Percentiles rank a stretch among this genome's conserved stretches.
Evolutionary conservation across 2,329 filamentous ascomycete species (phyloP).

Genomic region (Pseudofabraea citricarpa): DNA sequence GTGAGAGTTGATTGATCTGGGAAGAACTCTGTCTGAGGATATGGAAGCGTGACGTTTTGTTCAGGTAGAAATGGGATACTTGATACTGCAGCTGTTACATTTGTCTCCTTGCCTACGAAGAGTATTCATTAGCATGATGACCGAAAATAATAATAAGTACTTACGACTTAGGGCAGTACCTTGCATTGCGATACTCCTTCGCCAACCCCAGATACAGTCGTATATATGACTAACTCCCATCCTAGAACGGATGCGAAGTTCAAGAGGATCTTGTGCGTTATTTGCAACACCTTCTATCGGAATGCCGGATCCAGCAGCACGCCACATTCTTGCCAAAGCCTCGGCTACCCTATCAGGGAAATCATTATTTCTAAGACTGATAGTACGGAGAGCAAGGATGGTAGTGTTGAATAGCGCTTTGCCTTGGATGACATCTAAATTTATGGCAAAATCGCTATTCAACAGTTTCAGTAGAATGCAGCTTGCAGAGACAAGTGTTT

Average conservation of each 20-base stretch:
- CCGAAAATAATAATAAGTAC: neutral
- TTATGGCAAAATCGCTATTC: conserved; percentile 57
- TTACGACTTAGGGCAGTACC: neutral
- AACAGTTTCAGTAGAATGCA: conserved; percentile 61
- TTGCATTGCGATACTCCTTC: conserved; percentile 26
- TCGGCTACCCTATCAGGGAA: conserved; percentile 59
- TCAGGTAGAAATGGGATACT: neutral
- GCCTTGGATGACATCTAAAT: conserved; percentile 50
- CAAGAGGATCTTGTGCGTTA: conserved; percentile 40
- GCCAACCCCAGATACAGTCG: conserved; percentile 67
- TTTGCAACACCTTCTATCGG: conserved; percentile 4
- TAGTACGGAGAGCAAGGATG: conserved; percentile 52
- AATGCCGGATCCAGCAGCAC: conserved; percentile 10
- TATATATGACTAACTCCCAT: conserved; percentile 65
- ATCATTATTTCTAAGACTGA: conserved; percentile 59
- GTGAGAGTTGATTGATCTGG: neutral
- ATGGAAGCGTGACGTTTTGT: neutral
- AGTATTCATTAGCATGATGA: neutral
- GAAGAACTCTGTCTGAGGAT: conserved; percentile 2
- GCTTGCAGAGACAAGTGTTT: conserved; percentile 61
- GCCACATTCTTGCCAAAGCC: conserved; percentile 61
- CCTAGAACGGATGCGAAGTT: conserved; percentile 59
- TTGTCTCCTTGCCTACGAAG: neutral
- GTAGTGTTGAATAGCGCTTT: conserved; percentile 53
- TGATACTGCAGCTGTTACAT: neutral